A percentile compares a stretch with the other conserved stretches of the same genome.
Evolutionary conservation across 1,284 basidiomycete genomes (phyloP).

Genomic region (Testicularia cyperi): DNA sequence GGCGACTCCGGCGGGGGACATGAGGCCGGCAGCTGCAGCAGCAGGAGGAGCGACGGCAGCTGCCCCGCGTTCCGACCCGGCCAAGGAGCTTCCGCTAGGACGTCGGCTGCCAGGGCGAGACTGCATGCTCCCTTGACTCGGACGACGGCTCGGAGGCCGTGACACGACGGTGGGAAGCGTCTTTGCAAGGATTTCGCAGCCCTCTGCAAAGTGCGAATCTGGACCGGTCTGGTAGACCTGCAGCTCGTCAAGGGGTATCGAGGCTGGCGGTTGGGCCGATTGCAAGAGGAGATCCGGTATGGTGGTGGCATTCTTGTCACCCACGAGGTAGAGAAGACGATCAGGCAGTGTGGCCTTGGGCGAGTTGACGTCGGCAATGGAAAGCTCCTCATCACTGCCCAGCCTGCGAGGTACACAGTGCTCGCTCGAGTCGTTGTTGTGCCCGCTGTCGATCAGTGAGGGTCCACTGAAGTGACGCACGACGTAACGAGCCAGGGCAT

Average conservation of each 20-base stretch:
- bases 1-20: no score
- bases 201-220: conserved; percentile 36
- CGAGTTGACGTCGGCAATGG: no score
- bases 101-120: conserved; percentile 19
- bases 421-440: background rate
- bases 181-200: conserved; percentile 34
- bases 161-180: conserved; percentile 35
- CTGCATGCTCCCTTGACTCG: conserved; percentile 20
- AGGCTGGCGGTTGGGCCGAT: conserved; percentile 14
- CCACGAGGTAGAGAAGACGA: conserved; percentile 49
- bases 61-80: no score
- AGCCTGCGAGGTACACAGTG: background rate
- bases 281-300: conserved; percentile 40
- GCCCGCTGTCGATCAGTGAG: conserved; percentile 4
- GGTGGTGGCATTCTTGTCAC: conserved; percentile 49
- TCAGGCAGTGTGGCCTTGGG: background rate
- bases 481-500: conserved; percentile 46
- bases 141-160: conserved; percentile 21
- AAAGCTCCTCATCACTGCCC: no score
- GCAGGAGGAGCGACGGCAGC: no score
- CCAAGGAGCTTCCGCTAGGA: conserved; percentile 20
- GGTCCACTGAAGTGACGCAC: conserved; percentile 31
- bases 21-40: no score
- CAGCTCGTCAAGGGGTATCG: conserved; percentile 38
- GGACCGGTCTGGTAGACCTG: conserved; percentile 51